These are phyloP conservation scores for Crotalaria pallida DNA, from an alignment of 306 rosid species.

Conservation along the genomic window DNA sequence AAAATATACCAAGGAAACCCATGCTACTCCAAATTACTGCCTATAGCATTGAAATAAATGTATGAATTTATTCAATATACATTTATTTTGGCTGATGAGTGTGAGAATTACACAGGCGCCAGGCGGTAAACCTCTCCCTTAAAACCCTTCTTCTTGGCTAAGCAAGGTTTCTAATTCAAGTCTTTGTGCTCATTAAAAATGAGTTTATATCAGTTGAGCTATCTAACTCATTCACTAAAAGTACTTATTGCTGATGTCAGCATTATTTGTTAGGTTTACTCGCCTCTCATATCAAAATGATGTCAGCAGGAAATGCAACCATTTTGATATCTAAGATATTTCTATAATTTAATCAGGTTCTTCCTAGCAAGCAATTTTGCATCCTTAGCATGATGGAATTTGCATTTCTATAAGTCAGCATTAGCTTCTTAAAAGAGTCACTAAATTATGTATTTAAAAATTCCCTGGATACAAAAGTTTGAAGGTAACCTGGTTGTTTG, in stretches of 20 bases:
- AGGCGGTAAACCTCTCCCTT: background rate
- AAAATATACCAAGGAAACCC: background rate
- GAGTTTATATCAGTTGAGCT: background rate
- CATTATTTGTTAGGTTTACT: background rate
- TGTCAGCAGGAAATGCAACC: background rate
- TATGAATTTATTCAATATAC: background rate
- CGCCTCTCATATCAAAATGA: background rate
- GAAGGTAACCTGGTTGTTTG: conserved; percentile 48
- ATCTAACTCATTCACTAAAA: background rate
- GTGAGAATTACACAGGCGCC: background rate
- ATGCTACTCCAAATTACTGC: background rate
- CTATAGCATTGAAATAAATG: background rate
- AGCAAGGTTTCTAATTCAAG: background rate
- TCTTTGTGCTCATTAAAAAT: too few species aligned
- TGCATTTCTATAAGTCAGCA: background rate
- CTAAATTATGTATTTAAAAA: background rate
- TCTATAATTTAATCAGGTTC: background rate
- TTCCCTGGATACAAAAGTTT: background rate
- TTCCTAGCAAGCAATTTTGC: conserved; percentile 9
- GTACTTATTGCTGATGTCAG: background rate
- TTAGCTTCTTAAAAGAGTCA: conserved; percentile 2
- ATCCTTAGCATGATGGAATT: conserved; percentile 1
- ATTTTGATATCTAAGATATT: background rate
- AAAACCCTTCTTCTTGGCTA: background rate
- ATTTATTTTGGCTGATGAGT: background rate